These are phyloP conservation scores for Agapanthus africanus DNA, from an alignment of 106 monocot species.

Conservation along the genomic window DNA sequence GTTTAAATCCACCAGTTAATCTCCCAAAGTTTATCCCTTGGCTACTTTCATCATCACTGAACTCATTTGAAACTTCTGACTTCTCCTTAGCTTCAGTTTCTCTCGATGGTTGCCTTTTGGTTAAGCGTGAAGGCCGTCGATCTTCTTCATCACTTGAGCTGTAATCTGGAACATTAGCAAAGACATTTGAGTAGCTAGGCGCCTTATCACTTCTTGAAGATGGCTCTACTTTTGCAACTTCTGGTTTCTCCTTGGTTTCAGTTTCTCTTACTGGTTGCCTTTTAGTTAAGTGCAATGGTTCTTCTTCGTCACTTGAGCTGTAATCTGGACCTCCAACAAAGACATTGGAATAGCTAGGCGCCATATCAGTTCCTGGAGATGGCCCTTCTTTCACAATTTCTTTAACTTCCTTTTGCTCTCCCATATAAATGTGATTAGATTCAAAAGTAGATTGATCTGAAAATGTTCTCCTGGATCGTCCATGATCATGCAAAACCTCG, in stretches of 20 bases:
- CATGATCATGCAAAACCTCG: constrained; percentile 3
- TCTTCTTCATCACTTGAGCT: constrained; percentile 9
- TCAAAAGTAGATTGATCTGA: background rate
- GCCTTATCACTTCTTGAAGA: too few species aligned
- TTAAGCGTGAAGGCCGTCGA: constrained; percentile 4
- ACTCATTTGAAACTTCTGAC: constrained; percentile 10
- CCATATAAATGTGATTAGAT: background rate
- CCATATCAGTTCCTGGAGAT: too few species aligned
- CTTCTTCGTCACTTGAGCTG: background rate
- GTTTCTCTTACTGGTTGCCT: too few species aligned
- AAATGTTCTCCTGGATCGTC: constrained; percentile 1
- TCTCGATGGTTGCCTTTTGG: background rate
- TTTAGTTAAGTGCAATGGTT: constrained; percentile 6
- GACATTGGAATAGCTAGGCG: too few species aligned
- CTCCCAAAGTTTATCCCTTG: constrained; percentile 37
- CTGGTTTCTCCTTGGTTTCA: too few species aligned
- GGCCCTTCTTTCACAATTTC: background rate
- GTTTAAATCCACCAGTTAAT: constrained; percentile 59
- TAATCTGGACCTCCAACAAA: too few species aligned
- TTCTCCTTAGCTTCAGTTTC: background rate
- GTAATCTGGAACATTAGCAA: too few species aligned
- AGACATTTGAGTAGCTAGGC: too few species aligned
- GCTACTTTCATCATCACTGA: constrained; percentile 9
- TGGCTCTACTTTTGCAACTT: too few species aligned
- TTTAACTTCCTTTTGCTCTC: constrained; percentile 4